Evolutionary conservation across 306 rosid genomes (phyloP).

Genomic region (Cajanus cajan): DNA sequence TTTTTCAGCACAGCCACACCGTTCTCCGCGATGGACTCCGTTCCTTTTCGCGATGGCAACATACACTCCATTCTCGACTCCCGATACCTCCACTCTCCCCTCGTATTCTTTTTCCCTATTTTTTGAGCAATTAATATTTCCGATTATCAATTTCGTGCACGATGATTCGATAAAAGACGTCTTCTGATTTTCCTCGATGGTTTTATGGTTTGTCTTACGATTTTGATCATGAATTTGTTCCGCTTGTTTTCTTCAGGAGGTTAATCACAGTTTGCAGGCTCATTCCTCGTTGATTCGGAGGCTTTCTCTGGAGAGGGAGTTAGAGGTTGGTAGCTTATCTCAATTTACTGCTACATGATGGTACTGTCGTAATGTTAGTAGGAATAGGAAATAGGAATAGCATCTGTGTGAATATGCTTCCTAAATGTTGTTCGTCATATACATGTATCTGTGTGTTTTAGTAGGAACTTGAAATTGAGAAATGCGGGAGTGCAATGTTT

Average conservation of each 20-base stretch:
- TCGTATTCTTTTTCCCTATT: constrained; percentile 34
- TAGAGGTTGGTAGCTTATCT: constrained; percentile 65
- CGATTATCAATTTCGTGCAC: background rate
- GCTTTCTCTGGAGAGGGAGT: constrained; percentile 74
- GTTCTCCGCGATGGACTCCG: constrained; percentile 59
- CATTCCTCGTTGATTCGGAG: constrained; percentile 88
- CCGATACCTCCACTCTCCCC: constrained; percentile 53
- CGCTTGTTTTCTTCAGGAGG: constrained; percentile 45
- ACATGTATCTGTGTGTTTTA: background rate
- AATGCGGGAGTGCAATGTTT: background rate
- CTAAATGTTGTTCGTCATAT: background rate
- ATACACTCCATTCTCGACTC: constrained; percentile 54
- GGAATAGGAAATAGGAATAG: background rate
- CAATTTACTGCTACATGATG: background rate
- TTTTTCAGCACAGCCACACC: background rate
- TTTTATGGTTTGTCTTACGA: background rate
- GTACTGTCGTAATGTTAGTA: background rate
- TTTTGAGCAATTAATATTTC: background rate
- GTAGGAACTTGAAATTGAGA: background rate
- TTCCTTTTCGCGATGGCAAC: constrained; percentile 70
- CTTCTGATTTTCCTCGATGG: background rate
- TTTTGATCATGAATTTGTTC: background rate
- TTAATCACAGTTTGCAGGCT: constrained; percentile 62
- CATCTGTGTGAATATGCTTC: background rate
- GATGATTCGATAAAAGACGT: background rate